Evolutionary conservation across 257 asterid genomes (phyloP), one percentile per base, ranked within the genome.

Genomic region (Penstemon barbatus): DNA sequence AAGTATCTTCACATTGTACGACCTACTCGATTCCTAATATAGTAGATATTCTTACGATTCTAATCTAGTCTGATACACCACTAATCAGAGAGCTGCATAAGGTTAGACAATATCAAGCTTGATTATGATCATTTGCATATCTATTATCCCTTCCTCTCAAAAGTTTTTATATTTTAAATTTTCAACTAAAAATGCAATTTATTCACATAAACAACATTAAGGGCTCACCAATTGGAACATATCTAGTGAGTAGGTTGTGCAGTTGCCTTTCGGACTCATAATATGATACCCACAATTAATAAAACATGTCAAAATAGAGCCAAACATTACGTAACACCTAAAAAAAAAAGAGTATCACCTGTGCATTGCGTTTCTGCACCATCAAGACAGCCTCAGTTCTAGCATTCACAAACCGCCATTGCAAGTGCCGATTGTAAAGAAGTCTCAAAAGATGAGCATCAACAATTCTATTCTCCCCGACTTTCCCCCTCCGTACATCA

Each of bases 331-430:
- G 25, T 46, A 37, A 25, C 7, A 13, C 18, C 33, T 25, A 25
- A 25, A 69, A 12, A 18, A 7, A 7, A 49, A 38, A n/a, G 25
- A 68, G 62, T 61, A 70, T 56, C 50, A 86, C 90, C 89, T 86
- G 88, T 38, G 81, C 89, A 71, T 69, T 75, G 66, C 56, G 88
- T 74, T 70, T 80, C 76, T 86, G 93, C 70, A 71, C 83, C 66
- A 68, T 43, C 77, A 84, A 66, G 58, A 76, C 68, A 51, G 69
- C 82, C 71, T 84, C 93, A 51, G 78, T 78, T 71, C 82, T 78
- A 57, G 90, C 90, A 69, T 84, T 84, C 42, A 76, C 88, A 68
- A 84, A 82, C 51, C 93, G 83, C 93, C 93, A 86, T 57, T 86
- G 93, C 75, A 86, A 74, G 73, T 86, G 80, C 53, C 90, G 75